These are phyloP conservation scores for Aspergillus felis DNA, from an alignment of 2,329 filamentous ascomycete genomes.

Conservation along the genomic window DNA sequence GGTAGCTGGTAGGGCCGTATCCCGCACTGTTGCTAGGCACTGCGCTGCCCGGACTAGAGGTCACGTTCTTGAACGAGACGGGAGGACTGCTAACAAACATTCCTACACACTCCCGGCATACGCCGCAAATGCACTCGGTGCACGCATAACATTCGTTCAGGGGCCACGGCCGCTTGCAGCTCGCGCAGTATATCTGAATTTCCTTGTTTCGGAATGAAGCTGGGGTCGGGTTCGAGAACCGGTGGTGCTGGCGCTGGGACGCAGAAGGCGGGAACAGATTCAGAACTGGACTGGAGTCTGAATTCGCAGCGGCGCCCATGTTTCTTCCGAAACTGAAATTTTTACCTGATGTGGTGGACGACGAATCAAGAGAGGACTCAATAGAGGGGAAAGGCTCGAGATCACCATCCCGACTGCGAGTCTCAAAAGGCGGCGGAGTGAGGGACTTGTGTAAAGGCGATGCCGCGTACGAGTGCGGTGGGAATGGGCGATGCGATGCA, in stretches of 20 bases:
- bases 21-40: conserved; percentile 22
- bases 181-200: conserved; percentile 89
- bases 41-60: conserved; percentile 28
- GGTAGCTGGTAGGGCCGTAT: conserved; percentile 35
- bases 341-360: conserved; percentile 52
- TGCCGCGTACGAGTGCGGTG: conserved; percentile 64
- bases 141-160: conserved; percentile 87
- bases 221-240: conserved; percentile 52
- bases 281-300: conserved; percentile 56
- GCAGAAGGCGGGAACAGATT: conserved; percentile 34
- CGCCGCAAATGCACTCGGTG: conserved; percentile 91
- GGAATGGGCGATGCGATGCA: conserved; percentile 43
- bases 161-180: conserved; percentile 72
- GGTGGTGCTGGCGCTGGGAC: conserved; percentile 36
- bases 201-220: conserved; percentile 41
- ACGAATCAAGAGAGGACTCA: conserved; percentile 67
- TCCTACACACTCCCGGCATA: conserved; percentile 78
- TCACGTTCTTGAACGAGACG: conserved; percentile 34
- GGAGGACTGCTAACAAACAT: conserved; percentile 43
- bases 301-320: conserved; percentile 67
- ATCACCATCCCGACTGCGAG: conserved; percentile 50
- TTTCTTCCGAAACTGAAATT: conserved; percentile 63
- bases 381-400: conserved; percentile 85
- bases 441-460: conserved; percentile 87
- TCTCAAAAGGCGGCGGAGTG: conserved; percentile 72